Evolutionary conservation across 2,329 filamentous ascomycete species (phyloP), one percentile per base, ranked within the genome.

Genomic region (Penicillium thymicola): DNA sequence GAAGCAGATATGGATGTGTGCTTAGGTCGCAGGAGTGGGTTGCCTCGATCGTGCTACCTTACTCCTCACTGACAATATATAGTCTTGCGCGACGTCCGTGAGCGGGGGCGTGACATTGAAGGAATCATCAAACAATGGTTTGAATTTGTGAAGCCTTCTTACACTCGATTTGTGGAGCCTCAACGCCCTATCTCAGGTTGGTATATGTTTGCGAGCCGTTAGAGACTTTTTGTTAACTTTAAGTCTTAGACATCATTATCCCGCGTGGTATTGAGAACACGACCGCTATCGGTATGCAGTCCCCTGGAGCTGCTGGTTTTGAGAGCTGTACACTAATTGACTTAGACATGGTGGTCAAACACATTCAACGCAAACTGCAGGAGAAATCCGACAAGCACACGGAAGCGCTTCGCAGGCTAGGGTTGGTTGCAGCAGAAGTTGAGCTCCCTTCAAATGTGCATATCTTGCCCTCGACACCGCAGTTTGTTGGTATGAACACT

Each of bases 51-150:
- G 11, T 14, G 13, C 16, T 25, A 32, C 14, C 16, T 44, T 8
- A 37, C 2, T 34, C n/a, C 21, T 21, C 25, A 54, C 67, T 73
- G 58, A 71, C 51, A n/a, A 34, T 51, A 59, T 60, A 46, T 59
- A 92, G 89, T 95, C 64, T 79, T 91, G 37, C 89, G 94, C 68
- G 94, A 99, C 75, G 90, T 97, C 23, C 85, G 85, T 66, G 90
- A 96, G 67, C 86, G 94, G 67, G 93, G 90, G 3, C 85, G 94
- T 70, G 93, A 96, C 68, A 89, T 97, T 55, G 89, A 97, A 70
- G 94, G 94, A 40, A 93, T 92, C 68, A 92, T 99, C 73, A 97
- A 97, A 75, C 94, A 99, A 73, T 99, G 94, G 94, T 97, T 97
- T 72, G 79, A 79, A 11, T 99, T 89, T 71, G 94, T 99, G 42